Conservation (phyloP, 768 basidiomycete species). For the Leccinum ochraceum region DNA sequence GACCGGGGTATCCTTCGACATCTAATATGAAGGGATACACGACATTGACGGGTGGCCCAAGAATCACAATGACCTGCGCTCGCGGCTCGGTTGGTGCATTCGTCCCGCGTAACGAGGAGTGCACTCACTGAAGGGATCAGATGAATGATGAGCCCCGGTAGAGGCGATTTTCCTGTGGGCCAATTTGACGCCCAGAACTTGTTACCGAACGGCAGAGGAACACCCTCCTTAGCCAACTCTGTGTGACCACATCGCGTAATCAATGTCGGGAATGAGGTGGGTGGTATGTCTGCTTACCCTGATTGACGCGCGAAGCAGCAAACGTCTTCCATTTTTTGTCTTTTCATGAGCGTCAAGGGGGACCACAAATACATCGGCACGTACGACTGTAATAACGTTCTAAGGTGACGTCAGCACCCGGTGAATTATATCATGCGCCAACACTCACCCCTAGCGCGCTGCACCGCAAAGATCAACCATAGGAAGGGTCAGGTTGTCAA, state of each 20-base stretch:
- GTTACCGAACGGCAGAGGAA: conserved; percentile 61
- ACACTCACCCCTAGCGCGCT: conserved; percentile 39
- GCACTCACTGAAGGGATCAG: conserved; percentile 49
- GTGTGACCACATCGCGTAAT: neutral
- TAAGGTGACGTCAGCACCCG: conserved; percentile 12
- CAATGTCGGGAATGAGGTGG: neutral
- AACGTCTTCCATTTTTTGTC: conserved; percentile 42
- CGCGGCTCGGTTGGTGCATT: conserved; percentile 1
- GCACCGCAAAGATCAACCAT: neutral
- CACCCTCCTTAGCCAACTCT: conserved; percentile 64
- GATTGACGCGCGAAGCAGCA: conserved; percentile 51
- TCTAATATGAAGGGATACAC: conserved; percentile 66
- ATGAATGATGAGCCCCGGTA: conserved; percentile 57
- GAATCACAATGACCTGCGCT: conserved; percentile 50
- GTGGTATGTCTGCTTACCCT: conserved; percentile 33
- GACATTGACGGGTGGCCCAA: conserved; percentile 51
- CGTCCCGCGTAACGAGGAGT: neutral
- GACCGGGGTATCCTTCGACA: conserved; percentile 47
- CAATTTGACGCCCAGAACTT: conserved; percentile 63
- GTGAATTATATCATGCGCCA: neutral
- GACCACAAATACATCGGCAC: neutral
- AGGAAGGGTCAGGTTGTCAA: neutral
- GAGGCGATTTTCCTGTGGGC: conserved; percentile 57
- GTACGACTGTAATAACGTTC: conserved; percentile 36
- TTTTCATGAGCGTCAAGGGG: neutral